Evolutionary conservation across 1,139 yeast species (phyloP).

Genomic region (Debaryomyces nepalensis): DNA sequence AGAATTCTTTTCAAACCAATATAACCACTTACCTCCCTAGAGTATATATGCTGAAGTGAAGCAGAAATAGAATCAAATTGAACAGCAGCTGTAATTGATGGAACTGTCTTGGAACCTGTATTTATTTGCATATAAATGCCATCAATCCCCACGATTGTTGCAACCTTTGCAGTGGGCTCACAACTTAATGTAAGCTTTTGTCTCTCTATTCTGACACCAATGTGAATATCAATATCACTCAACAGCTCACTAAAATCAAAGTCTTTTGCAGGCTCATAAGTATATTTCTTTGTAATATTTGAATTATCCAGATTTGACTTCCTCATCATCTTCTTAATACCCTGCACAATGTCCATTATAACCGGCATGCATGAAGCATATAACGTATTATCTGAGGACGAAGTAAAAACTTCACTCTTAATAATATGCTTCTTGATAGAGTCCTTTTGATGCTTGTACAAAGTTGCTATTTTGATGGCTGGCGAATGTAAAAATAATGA

Average conservation of each 20-base stretch:
- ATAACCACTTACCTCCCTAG: constrained; percentile 86
- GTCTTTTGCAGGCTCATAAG: constrained; percentile 21
- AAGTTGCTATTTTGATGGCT: constrained; percentile 60
- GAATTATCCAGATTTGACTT: constrained; percentile 16
- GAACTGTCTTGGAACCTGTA: constrained; percentile 49
- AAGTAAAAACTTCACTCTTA: constrained; percentile 59
- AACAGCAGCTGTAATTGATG: constrained; percentile 47
- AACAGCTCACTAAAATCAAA: constrained; percentile 45
- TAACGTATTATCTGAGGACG: constrained; percentile 75
- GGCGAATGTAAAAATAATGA: constrained; percentile 78
- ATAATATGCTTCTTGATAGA: constrained; percentile 46
- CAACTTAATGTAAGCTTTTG: constrained; percentile 83
- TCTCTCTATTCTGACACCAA: constrained; percentile 67
- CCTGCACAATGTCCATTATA: constrained; percentile 58
- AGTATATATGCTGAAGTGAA: constrained; percentile 85
- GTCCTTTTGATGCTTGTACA: constrained; percentile 33
- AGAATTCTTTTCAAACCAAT: constrained; percentile 58
- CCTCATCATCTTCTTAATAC: constrained; percentile 46
- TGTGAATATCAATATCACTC: constrained; percentile 61
- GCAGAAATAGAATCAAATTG: constrained; percentile 61
- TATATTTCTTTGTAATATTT: constrained; percentile 13
- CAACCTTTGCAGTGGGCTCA: constrained; percentile 91
- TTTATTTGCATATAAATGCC: constrained; percentile 63
- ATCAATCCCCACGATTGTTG: constrained; percentile 76
- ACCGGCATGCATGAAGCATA: constrained; percentile 83